These are phyloP conservation scores for Nicotiana obtusifolia DNA, from an alignment of 257 asterid species.

Conservation along the genomic window DNA sequence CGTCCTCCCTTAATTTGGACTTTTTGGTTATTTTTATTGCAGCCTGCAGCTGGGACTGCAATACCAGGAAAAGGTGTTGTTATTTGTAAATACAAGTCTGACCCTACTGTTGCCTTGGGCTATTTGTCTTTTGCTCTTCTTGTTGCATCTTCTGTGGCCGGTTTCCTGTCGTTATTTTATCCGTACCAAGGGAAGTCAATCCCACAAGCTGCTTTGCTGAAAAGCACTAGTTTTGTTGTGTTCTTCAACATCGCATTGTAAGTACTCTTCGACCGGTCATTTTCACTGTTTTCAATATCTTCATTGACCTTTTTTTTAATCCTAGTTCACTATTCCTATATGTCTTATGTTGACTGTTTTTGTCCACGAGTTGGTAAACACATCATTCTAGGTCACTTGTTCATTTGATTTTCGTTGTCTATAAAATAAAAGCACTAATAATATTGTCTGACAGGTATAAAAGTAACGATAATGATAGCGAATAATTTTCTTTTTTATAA, in stretches of 20 bases:
- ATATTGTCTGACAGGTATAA: not conserved
- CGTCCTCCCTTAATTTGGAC: not conserved
- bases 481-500: too few species aligned
- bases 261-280: conserved; percentile 24
- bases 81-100: conserved; percentile 74
- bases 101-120: conserved; percentile 62
- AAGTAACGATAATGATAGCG: not conserved
- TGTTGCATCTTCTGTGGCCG: conserved; percentile 38
- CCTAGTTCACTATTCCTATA: not conserved
- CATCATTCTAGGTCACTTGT: not conserved
- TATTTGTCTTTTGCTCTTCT: conserved; percentile 63
- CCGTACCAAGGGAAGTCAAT: conserved; percentile 78
- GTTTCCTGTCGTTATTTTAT: conserved; percentile 56
- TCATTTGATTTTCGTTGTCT: not conserved
- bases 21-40: conserved; percentile 19
- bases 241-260: conserved; percentile 71
- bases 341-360: not conserved
- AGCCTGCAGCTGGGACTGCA: conserved; percentile 70
- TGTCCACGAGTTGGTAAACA: not conserved
- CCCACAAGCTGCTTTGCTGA: conserved; percentile 56
- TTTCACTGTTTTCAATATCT: not conserved
- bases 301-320: not conserved
- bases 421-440: not conserved
- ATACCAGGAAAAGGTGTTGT: conserved; percentile 47
- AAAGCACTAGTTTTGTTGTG: conserved; percentile 47